These are phyloP conservation scores for Schizophyllum amplum DNA, from an alignment of 1,284 basidiomycete genomes.

Conservation along the genomic window DNA sequence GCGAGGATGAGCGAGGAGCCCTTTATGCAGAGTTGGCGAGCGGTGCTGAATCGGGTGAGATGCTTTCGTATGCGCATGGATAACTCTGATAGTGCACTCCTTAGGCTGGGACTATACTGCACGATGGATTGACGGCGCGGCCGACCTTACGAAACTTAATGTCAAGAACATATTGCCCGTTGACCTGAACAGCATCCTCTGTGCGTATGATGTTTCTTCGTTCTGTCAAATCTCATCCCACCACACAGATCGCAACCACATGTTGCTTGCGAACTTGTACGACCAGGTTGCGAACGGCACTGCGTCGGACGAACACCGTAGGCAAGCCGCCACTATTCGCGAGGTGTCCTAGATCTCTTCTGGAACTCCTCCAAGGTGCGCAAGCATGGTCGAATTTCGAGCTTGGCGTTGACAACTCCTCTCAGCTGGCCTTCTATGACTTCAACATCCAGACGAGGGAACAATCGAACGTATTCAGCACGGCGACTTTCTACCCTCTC, in stretches of 20 bases:
- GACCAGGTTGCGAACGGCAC: conserved; percentile 30
- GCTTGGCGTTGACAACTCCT: neutral
- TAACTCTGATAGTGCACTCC: conserved; percentile 14
- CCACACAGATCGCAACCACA: conserved; percentile 55
- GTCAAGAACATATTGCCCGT: conserved; percentile 65
- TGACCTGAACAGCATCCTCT: conserved; percentile 79
- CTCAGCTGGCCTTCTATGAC: conserved; percentile 79
- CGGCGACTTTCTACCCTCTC: conserved; percentile 76
- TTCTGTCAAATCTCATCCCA: neutral
- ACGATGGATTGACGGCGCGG: conserved; percentile 35
- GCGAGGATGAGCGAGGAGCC: conserved; percentile 48
- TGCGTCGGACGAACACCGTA: conserved; percentile 45
- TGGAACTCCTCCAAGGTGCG: conserved; percentile 67
- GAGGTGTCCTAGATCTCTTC: conserved; percentile 77
- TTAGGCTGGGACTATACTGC: conserved; percentile 35
- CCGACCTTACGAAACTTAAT: conserved; percentile 66
- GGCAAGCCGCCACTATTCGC: conserved; percentile 49
- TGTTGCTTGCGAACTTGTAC: conserved; percentile 62
- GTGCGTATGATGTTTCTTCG: conserved; percentile 35
- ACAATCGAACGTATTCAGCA: conserved; percentile 58
- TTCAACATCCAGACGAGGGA: conserved; percentile 66
- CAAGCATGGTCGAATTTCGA: neutral
- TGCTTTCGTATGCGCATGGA: no score
- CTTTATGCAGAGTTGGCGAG: conserved; percentile 87
- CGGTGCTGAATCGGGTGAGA: conserved; percentile 71